Percentiles rank a stretch among this genome's conserved stretches.
phyloP scores from a whole-genome alignment of 2,329 filamentous ascomycete genomes.

The Rutstroemia sp. region DNA sequence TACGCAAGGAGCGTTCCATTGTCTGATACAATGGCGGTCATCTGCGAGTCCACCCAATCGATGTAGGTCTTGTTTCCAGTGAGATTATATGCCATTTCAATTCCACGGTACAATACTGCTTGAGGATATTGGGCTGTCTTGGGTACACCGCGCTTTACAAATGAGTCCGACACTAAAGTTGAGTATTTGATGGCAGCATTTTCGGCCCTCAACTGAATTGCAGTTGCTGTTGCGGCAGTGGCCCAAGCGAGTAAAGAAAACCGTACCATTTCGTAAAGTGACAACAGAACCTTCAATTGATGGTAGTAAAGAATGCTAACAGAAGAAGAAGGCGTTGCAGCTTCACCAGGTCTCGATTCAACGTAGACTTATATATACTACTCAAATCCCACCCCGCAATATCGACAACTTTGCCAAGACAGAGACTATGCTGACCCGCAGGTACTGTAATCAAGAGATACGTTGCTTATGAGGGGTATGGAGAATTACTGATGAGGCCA shows the following conservation, averaged over 20 bases:
- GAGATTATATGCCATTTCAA: slow-evolving; percentile 32
- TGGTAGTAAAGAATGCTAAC: too few species aligned
- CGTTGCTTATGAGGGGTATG: neutral
- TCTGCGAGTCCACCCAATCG: slow-evolving; percentile 37
- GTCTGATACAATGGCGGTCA: slow-evolving; percentile 40
- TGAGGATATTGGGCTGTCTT: slow-evolving; percentile 3
- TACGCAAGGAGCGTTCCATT: slow-evolving; percentile 41
- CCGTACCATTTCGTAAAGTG: neutral
- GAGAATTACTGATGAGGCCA: neutral
- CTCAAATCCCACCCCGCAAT: too few species aligned
- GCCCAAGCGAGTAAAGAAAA: neutral
- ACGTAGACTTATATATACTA: neutral
- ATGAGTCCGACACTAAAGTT: slow-evolving; percentile 4
- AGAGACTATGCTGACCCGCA: neutral
- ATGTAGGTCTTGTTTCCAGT: slow-evolving; percentile 37
- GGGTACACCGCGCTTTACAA: neutral
- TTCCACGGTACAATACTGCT: slow-evolving; percentile 6
- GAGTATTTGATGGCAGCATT: neutral
- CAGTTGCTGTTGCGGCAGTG: neutral
- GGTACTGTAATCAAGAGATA: neutral
- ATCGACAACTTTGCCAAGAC: neutral
- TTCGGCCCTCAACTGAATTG: neutral
- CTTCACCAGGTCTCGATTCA: too few species aligned
- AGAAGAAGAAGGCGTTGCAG: too few species aligned
- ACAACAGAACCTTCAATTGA: neutral